Conservation (phyloP, 345 rosid genomes). For the Lagerstroemia speciosa region DNA sequence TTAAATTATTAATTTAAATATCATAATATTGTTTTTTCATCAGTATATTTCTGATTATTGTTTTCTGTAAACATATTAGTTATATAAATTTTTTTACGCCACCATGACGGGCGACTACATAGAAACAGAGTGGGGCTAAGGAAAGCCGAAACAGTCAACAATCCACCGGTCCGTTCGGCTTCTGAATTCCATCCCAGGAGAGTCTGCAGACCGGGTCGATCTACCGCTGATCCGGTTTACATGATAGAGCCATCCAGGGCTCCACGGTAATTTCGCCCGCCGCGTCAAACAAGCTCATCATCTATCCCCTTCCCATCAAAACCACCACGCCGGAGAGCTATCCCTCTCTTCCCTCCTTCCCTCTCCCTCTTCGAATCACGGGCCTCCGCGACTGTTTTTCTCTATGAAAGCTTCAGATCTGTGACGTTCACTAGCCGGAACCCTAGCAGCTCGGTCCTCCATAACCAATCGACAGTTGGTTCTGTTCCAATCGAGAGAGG, state of each 20-base stretch:
- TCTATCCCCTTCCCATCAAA: not conserved
- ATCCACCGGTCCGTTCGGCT: no score
- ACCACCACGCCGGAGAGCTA: not conserved
- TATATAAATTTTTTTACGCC: no score
- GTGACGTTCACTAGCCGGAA: not conserved
- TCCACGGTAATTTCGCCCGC: not conserved
- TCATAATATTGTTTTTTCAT: no score
- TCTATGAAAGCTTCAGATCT: slow-evolving; percentile 1
- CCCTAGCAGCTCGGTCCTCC: not conserved
- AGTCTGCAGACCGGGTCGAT: no score
- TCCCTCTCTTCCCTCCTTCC: not conserved
- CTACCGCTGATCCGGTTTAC: not conserved
- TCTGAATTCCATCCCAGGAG: no score
- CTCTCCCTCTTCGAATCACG: not conserved
- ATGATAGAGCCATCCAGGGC: not conserved
- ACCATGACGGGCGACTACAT: no score
- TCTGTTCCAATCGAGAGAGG: not conserved
- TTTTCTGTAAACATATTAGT: no score
- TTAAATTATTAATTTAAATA: no score
- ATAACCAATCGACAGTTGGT: not conserved
- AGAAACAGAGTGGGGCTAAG: no score
- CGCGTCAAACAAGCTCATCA: slow-evolving; percentile 2
- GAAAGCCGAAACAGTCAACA: no score
- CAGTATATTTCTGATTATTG: no score
- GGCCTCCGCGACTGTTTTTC: not conserved